These are phyloP conservation scores for Russula emetica DNA, from an alignment of 768 basidiomycete genomes.

Conservation along the genomic window DNA sequence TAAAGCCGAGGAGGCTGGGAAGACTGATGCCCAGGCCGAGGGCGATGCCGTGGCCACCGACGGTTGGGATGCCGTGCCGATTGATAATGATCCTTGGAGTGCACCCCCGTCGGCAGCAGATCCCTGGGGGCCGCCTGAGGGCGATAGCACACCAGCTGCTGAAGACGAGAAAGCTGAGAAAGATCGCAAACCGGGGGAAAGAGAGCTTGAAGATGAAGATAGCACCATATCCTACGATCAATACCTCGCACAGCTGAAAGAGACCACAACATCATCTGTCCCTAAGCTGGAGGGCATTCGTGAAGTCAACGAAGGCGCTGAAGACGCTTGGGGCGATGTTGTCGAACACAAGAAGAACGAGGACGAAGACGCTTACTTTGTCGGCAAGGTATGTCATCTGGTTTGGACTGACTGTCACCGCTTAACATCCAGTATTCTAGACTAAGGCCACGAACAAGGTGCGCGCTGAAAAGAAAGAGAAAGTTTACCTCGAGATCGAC, in stretches of 20 bases:
- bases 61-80: constrained; percentile 38
- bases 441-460: constrained; percentile 60
- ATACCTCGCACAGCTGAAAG: constrained; percentile 80
- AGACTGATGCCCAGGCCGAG: constrained; percentile 63
- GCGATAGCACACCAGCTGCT: constrained; percentile 34
- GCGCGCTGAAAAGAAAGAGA: constrained; percentile 80
- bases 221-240: constrained; percentile 92
- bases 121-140: constrained; percentile 34
- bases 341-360: constrained; percentile 62
- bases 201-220: constrained; percentile 81
- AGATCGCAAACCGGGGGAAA: constrained; percentile 43
- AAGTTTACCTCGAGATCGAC: constrained; percentile 89
- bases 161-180: constrained; percentile 36
- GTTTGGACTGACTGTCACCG: background rate
- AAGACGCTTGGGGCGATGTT: constrained; percentile 65
- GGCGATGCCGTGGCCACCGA: constrained; percentile 29
- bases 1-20: constrained; percentile 73
- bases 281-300: constrained; percentile 70
- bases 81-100: constrained; percentile 38
- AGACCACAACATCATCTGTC: constrained; percentile 49
- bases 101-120: constrained; percentile 28
- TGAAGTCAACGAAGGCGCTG: constrained; percentile 79
- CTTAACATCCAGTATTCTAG: constrained; percentile 37
- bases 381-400: constrained; percentile 66
- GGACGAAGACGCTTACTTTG: constrained; percentile 71